These are phyloP conservation scores for Elaeagnus macrophylla DNA, from an alignment of 306 rosid species.

Conservation along the genomic window DNA sequence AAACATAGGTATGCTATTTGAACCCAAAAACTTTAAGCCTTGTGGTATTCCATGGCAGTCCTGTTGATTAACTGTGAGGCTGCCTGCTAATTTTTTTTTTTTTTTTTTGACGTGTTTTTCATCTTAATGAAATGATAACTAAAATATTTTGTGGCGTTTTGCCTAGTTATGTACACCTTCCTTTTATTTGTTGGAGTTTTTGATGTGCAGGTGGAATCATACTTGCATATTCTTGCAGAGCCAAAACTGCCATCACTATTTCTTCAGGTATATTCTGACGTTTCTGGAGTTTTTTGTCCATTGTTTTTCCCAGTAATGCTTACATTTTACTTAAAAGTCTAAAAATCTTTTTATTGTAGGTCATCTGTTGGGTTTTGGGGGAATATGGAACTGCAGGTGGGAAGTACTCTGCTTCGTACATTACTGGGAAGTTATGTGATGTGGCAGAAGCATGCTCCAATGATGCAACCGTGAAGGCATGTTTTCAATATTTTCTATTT, in stretches of 20 bases:
- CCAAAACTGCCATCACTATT: constrained; percentile 89
- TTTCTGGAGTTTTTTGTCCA: constrained; percentile 7
- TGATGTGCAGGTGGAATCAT: constrained; percentile 70
- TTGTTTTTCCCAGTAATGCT: neutral
- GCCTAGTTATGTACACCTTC: neutral
- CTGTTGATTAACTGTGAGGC: too few relatives aligned
- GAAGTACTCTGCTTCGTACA: constrained; percentile 65
- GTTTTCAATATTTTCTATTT: neutral
- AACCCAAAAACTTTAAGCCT: too few relatives aligned
- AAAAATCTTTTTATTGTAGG: constrained; percentile 50
- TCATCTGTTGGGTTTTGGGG: constrained; percentile 97
- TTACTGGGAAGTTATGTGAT: constrained; percentile 84
- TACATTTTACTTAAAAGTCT: constrained; percentile 12
- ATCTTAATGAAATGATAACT: too few relatives aligned
- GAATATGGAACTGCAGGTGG: constrained; percentile 96
- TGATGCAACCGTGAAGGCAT: constrained; percentile 89
- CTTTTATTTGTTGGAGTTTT: constrained; percentile 14
- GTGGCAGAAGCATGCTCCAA: constrained; percentile 88
- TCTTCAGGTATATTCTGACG: constrained; percentile 55
- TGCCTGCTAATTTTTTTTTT: too few relatives aligned
- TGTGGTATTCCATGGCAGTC: too few relatives aligned
- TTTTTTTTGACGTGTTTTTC: too few relatives aligned
- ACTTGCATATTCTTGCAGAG: constrained; percentile 70
- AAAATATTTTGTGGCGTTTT: too few relatives aligned
- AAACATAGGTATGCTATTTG: too few relatives aligned